Conservation (phyloP, 305 asterid species). For the Ilex paraguariensis region DNA sequence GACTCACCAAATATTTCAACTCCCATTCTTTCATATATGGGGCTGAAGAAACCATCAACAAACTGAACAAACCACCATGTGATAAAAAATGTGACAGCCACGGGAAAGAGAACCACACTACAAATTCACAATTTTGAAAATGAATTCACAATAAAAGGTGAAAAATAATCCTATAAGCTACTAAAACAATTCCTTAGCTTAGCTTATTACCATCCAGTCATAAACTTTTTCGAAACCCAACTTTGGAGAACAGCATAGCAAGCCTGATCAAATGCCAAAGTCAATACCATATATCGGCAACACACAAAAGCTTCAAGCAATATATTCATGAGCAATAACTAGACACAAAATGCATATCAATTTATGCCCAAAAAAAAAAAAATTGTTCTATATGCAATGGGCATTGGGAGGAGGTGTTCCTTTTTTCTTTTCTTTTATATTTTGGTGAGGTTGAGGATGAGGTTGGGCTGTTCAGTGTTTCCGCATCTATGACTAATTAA, state of each 20-base stretch:
- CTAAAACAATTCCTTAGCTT: constrained; percentile 6
- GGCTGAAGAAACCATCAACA: constrained; percentile 98
- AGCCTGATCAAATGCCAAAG: constrained; percentile 56
- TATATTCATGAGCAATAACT: neutral
- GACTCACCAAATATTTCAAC: constrained; percentile 81
- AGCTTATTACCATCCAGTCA: constrained; percentile 89
- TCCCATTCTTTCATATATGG: constrained; percentile 88
- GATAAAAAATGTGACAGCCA: constrained; percentile 89
- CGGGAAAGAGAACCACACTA: constrained; percentile 95
- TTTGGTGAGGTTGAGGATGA: no score
- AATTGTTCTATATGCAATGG: no score
- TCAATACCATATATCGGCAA: constrained; percentile 8
- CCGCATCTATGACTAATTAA: no score
- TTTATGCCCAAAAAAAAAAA: no score
- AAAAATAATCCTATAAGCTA: neutral
- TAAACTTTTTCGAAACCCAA: constrained; percentile 97
- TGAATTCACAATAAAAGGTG: constrained; percentile 6
- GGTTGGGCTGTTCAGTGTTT: no score
- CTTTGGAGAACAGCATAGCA: constrained; percentile 97
- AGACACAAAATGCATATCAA: no score
- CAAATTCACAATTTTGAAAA: constrained; percentile 22
- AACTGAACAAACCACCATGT: constrained; percentile 99
- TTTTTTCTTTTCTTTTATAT: no score
- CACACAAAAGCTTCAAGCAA: neutral
- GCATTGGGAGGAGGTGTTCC: no score